Evolutionary conservation across 495 filamentous ascomycete species (phyloP), one percentile per base, ranked within the genome.

Genomic region (Immersiella caudata): DNA sequence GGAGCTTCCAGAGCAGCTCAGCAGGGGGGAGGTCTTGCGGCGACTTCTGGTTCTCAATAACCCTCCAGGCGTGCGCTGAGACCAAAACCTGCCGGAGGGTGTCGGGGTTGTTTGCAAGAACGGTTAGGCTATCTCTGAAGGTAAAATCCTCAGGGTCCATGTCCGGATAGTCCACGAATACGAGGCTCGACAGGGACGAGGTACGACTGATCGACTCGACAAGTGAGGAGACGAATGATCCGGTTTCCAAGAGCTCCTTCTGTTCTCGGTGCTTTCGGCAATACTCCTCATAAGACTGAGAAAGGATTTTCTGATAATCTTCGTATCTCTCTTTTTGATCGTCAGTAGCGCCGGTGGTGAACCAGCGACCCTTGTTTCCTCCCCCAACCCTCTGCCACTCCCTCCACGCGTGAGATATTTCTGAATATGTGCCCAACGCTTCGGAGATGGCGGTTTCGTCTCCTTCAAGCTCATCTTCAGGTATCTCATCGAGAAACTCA

Each of bases 391-490:
- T 12, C 40, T 46, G 7, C 52, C 52, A 55, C 9, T 22, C 16
- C 21, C 6, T 22, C 52, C 52, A 55, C 2, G 52, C 20, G 3
- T 7, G 12, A 2, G 20, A 1, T n/a, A 55, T 55, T 11, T 11
- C n/a, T 2, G 21, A 1, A 14, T 55, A 55, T 22, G 52, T 55
- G 8, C 22, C 9, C 52, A 55, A 2, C 7, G 52, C 52, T n/a
- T 55, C 12, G 14, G 3, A 11, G 52, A 55, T 22, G 3, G 9
- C 16, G 25, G 2, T n/a, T 22, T 55, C 52, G 12, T 55, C 52
- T 6, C 52, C 52, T 22, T 55, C 52, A n/a, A 55, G 52, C 24
- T 55, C 52, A 55, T 55, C 52, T 55, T 55, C 52, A 3, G 52
- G 25, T 2, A 55, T 55, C n/a, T 55, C 52, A n/a, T 55, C 3